phyloP scores from a whole-genome alignment of 78 protist species.

The Dictyostelium intermedium region DNA sequence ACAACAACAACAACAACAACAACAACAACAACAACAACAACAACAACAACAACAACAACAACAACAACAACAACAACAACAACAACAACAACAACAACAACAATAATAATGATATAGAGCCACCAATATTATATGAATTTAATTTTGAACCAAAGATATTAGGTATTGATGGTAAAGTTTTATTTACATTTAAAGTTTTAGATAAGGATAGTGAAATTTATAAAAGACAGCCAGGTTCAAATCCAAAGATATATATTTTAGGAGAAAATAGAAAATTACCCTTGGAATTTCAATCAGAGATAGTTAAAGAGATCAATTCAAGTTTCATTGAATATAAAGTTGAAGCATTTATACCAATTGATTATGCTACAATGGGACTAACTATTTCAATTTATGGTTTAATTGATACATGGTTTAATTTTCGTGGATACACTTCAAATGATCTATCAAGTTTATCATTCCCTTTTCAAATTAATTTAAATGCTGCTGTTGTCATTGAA shows the following conservation, averaged over 20 bases:
- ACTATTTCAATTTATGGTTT: background rate
- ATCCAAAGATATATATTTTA: background rate
- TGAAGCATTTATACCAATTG: background rate
- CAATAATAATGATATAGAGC: background rate
- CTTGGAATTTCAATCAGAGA: background rate
- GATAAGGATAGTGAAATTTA: background rate
- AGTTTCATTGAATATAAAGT: background rate
- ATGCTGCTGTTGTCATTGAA: background rate
- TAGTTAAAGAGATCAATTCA: background rate
- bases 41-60: too few relatives aligned
- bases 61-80: too few relatives aligned
- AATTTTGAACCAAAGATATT: background rate
- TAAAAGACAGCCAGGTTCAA: background rate
- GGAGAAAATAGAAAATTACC: background rate
- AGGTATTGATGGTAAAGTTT: background rate
- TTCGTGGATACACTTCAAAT: background rate
- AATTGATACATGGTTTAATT: background rate
- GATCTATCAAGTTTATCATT: background rate
- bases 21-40: background rate
- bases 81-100: too few relatives aligned
- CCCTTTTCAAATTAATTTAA: background rate
- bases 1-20: background rate
- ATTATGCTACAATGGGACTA: background rate
- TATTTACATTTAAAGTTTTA: background rate
- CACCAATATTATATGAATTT: background rate